These are phyloP conservation scores for Pelargonium myrrhifolium DNA, from an alignment of 441 rosid genomes.

Conservation along the genomic window DNA sequence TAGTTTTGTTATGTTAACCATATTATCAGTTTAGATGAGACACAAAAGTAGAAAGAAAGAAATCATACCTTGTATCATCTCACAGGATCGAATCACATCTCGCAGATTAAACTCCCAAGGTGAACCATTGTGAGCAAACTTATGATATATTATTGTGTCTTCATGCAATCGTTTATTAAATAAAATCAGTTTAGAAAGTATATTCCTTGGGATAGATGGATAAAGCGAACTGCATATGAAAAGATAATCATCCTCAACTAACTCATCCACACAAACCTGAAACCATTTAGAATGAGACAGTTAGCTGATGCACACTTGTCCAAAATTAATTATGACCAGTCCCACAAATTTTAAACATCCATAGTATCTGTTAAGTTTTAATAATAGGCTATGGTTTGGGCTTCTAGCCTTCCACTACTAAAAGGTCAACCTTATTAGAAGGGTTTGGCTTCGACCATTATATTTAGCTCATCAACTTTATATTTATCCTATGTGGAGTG, in stretches of 20 bases:
- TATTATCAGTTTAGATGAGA: background rate
- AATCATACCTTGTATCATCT: constrained; percentile 62
- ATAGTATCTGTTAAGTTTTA: too few species aligned
- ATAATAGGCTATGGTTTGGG: too few species aligned
- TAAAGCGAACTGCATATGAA: constrained; percentile 69
- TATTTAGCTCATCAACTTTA: too few species aligned
- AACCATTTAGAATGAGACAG: constrained; percentile 21
- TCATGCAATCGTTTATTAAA: constrained; percentile 77
- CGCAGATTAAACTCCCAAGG: constrained; percentile 99
- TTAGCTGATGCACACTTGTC: background rate
- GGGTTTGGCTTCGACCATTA: too few species aligned
- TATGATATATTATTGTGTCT: constrained; percentile 61
- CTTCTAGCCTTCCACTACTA: too few species aligned
- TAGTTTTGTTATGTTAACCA: background rate
- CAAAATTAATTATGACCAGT: constrained; percentile 8
- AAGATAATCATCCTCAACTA: constrained; percentile 81
- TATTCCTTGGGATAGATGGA: constrained; percentile 58
- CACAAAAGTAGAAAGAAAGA: constrained; percentile 12
- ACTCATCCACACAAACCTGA: constrained; percentile 89
- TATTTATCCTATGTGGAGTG: too few species aligned
- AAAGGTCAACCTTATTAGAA: too few species aligned
- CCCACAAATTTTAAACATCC: constrained; percentile 10
- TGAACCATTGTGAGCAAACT: constrained; percentile 83
- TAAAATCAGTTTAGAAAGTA: constrained; percentile 64
- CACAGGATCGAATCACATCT: constrained; percentile 86